A percentile compares a stretch with the other conserved stretches of the same genome.
Conservation (phyloP, 768 basidiomycete species). For the Mycena venus region DNA sequence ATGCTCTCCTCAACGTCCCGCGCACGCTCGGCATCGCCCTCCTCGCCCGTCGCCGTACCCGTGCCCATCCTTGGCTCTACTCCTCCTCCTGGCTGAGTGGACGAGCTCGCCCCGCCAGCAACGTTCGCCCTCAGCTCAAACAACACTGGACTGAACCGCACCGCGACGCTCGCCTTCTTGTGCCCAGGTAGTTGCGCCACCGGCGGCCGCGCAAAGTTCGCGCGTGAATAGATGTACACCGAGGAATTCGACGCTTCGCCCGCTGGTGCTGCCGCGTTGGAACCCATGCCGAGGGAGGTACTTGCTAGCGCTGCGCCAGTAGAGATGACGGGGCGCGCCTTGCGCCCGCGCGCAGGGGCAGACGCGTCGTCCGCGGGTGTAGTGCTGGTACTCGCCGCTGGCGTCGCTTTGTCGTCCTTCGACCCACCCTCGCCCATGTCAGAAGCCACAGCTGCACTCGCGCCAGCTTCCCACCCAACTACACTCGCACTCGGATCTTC, state of each 20-base stretch:
- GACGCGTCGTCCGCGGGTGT: conserved; percentile 48
- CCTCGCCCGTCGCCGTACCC: conserved; percentile 62
- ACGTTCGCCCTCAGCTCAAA: conserved; percentile 88
- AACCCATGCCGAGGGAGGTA: conserved; percentile 41
- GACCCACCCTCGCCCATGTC: background rate
- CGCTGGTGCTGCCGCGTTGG: background rate
- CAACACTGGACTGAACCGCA: conserved; percentile 92
- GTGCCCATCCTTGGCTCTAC: conserved; percentile 36
- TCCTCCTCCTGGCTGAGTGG: conserved; percentile 38
- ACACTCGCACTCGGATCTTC: conserved; percentile 71
- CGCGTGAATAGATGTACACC: conserved; percentile 96
- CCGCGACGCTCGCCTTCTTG: conserved; percentile 95
- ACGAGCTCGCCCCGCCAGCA: conserved; percentile 46
- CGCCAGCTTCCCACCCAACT: conserved; percentile 6
- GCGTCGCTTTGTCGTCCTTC: conserved; percentile 18
- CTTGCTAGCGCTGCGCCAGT: conserved; percentile 52
- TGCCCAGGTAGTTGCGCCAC: conserved; percentile 96
- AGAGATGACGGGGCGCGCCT: conserved; percentile 60
- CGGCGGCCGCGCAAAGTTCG: conserved; percentile 93
- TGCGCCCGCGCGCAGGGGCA: conserved; percentile 73
- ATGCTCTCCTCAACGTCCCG: conserved; percentile 65
- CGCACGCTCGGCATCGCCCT: conserved; percentile 66
- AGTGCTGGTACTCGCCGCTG: background rate
- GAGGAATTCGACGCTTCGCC: conserved; percentile 53
- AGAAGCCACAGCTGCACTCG: too few species aligned